Evolutionary conservation across 2,329 filamentous ascomycete species (phyloP).

Genomic region (Aureobasidium sp.): DNA sequence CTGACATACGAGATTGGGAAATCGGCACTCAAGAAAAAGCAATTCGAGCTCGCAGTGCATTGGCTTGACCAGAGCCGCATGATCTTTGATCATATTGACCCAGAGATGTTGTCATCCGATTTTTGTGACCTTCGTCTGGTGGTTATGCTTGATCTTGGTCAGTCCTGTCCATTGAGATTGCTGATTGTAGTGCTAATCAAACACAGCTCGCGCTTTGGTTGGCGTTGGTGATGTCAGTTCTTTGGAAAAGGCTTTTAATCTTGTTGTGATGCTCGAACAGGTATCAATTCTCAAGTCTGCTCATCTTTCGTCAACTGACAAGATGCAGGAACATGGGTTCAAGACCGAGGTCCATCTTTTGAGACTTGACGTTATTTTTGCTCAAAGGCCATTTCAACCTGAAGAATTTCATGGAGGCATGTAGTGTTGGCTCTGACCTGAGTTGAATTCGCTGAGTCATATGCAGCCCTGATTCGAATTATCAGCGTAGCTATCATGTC

Average conservation of each 20-base stretch:
- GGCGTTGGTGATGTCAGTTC: conserved; percentile 39
- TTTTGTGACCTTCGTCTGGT: conserved; percentile 58
- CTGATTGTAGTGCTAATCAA: conserved; percentile 24
- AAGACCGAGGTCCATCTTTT: conserved; percentile 61
- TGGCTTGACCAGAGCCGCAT: conserved; percentile 69
- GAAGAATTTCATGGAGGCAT: conserved; percentile 40
- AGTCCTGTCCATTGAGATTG: conserved; percentile 6
- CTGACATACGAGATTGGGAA: conserved; percentile 67
- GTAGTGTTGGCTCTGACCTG: too few species aligned
- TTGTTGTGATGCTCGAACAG: background rate
- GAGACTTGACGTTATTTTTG: conserved; percentile 59
- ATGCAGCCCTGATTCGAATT: background rate
- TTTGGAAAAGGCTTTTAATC: conserved; percentile 46
- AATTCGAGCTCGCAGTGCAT: conserved; percentile 51
- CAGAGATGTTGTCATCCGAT: conserved; percentile 52
- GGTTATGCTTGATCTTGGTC: conserved; percentile 52
- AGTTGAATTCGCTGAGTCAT: too few species aligned
- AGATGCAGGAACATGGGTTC: conserved; percentile 26
- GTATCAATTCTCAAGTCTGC: background rate
- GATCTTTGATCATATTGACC: conserved; percentile 49
- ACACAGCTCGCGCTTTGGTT: conserved; percentile 21
- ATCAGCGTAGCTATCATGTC: conserved; percentile 42
- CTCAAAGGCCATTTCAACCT: conserved; percentile 30
- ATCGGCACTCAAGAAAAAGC: conserved; percentile 45
- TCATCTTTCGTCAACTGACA: background rate